These are phyloP conservation scores for Zygosaccharomyces sapae DNA, from an alignment of 1,139 yeast species.

Conservation along the genomic window DNA sequence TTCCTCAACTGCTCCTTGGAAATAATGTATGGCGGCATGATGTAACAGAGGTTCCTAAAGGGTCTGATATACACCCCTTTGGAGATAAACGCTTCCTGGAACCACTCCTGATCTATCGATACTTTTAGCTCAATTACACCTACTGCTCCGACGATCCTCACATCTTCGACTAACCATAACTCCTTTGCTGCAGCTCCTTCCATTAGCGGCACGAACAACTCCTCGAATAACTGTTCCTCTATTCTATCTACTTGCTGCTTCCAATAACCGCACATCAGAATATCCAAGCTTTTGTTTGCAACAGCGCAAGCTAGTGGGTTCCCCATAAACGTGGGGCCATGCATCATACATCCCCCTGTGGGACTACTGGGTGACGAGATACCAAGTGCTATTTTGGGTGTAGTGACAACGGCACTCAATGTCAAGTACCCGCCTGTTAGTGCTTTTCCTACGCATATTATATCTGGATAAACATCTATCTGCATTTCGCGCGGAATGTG, in stretches of 20 bases:
- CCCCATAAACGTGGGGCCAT: constrained; percentile 40
- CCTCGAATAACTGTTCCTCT: constrained; percentile 26
- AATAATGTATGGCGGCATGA: constrained; percentile 35
- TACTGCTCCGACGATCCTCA: constrained; percentile 35
- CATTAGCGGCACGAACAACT: constrained; percentile 18
- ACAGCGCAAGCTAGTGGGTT: constrained; percentile 39
- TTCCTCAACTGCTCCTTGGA: constrained; percentile 18
- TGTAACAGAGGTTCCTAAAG: constrained; percentile 29
- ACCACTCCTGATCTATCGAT: constrained; percentile 24
- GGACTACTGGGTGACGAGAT: constrained; percentile 16
- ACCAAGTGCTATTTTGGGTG: constrained; percentile 21
- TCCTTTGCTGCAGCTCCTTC: constrained; percentile 16
- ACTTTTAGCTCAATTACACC: constrained; percentile 33
- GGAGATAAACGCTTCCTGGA: constrained; percentile 26
- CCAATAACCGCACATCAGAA: constrained; percentile 30
- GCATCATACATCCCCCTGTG: constrained; percentile 30
- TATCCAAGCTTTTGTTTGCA: constrained; percentile 35
- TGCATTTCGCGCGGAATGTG: constrained; percentile 12
- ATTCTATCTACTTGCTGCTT: constrained; percentile 22
- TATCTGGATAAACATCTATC: constrained; percentile 35
- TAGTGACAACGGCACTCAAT: constrained; percentile 33
- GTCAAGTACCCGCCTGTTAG: constrained; percentile 37
- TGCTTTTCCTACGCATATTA: constrained; percentile 34
- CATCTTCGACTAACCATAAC: constrained; percentile 21
- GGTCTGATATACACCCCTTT: constrained; percentile 33